Base-by-base conservation (phyloP, 2,329 filamentous ascomycete genomes). In the Sordariomycetes sp. region DNA sequence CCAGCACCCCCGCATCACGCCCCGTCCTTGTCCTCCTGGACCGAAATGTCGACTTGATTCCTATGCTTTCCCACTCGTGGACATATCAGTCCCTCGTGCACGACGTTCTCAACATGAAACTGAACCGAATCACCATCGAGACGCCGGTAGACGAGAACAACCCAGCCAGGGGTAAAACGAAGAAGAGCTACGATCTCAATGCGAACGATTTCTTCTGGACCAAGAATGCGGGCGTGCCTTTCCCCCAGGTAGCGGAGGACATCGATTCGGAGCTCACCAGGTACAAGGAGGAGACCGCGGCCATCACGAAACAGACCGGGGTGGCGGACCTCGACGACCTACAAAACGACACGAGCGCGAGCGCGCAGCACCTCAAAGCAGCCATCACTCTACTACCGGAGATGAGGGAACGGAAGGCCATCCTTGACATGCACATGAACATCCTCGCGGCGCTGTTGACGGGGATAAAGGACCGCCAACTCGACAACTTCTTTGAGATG, bases 361-460 rank as follows among this genome's bases (percentile, higher is more conserved):
- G 90, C 59, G 92, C 94, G 18, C 90, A 95, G 66, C 94, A 99
- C 70, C 80, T 99, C 53, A 99, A 97, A 73, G 90, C 92, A 3
- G 95, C 93, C 14, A 96, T 99, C 65, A 96, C 93, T 0, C 76
- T 96, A 24, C 78, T 99, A 16, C 95, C 94, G 0, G 93, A 97
- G 70, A 79, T 99, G 63, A 81, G 91, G 62, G 94, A 97, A 71
- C 86, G 94, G 60, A 99, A 99, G 70, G 86, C 87, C n/a, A 82
- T 87, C 22, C 81, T 99, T 5, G 94, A 97, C 69, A 97, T 97
- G 89, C 94, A 99, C 71, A 99, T 99, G 94, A 97, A 96, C 69
- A 96, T 97, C 60, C 79, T 95, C 3, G 93, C 92, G 1, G 89
- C 90, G 1, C 70, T 86, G 3, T 68, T 86, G 48, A 79, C 76